Conservation (phyloP, 129 eudicot genomes). For the Solidago caesia region DNA sequence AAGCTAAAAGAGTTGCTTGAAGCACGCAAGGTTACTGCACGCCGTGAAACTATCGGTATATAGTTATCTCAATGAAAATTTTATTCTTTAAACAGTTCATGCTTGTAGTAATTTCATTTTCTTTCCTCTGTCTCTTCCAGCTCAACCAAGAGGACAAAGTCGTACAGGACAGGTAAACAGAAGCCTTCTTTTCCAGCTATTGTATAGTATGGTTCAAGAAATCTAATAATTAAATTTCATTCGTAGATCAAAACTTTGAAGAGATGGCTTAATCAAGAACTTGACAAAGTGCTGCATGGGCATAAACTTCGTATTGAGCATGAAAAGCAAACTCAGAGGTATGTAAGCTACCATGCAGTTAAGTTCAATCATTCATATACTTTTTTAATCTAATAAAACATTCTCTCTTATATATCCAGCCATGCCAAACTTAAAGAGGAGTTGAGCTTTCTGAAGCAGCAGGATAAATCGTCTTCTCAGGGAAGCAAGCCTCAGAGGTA, state of each 20-base stretch:
- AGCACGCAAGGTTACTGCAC: constrained; percentile 62
- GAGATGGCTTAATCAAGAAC: constrained; percentile 88
- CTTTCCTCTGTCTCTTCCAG: constrained; percentile 37
- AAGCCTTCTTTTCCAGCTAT: constrained; percentile 14
- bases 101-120: constrained; percentile 19
- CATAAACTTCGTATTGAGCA: constrained; percentile 82
- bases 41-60: constrained; percentile 55
- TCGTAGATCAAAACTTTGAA: constrained; percentile 69
- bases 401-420: constrained; percentile 43
- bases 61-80: constrained; percentile 8
- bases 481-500: constrained; percentile 68
- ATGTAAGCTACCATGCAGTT: constrained; percentile 26
- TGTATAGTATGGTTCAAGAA: constrained; percentile 6
- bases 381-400: background rate
- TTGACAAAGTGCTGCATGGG: constrained; percentile 77
- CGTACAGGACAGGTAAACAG: constrained; percentile 61
- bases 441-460: constrained; percentile 69
- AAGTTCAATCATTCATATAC: background rate
- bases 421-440: constrained; percentile 87
- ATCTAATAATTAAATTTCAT: constrained; percentile 13
- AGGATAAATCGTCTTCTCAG: constrained; percentile 62
- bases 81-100: background rate
- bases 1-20: constrained; percentile 66
- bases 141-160: constrained; percentile 53
- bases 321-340: constrained; percentile 84